These are phyloP conservation scores for Porphyrellus sp. DNA, from an alignment of 1,284 basidiomycete species.

Conservation along the genomic window DNA sequence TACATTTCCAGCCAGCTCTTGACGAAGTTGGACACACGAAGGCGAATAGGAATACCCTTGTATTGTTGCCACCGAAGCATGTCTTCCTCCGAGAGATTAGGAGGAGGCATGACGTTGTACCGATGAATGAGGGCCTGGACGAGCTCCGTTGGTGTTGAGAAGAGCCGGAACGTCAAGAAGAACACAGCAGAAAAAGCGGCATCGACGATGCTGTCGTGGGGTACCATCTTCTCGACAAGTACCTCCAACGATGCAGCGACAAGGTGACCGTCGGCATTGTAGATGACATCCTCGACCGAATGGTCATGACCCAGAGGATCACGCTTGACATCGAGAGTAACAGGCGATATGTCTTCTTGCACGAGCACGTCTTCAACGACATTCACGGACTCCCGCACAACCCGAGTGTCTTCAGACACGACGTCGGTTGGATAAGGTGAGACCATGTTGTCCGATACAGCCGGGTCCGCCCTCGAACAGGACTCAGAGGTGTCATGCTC, in stretches of 20 bases:
- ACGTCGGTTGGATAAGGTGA: conserved; percentile 50
- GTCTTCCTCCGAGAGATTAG: conserved; percentile 59
- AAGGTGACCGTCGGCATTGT: conserved; percentile 86
- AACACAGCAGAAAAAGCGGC: conserved; percentile 84
- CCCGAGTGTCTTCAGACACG: conserved; percentile 47
- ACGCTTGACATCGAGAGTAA: conserved; percentile 45
- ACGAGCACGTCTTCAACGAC: conserved; percentile 55
- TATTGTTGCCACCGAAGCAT: conserved; percentile 75
- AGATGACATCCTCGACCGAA: conserved; percentile 78
- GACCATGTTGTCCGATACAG: conserved; percentile 3
- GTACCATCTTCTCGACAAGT: conserved; percentile 95
- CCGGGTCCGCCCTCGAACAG: conserved; percentile 17
- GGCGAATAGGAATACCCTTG: conserved; percentile 84
- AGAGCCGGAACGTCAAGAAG: conserved; percentile 95
- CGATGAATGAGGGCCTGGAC: conserved; percentile 75
- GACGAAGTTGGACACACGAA: conserved; percentile 89
- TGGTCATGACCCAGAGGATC: conserved; percentile 68
- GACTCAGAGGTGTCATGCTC: conserved; percentile 37
- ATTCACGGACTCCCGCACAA: conserved; percentile 33
- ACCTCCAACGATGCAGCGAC: conserved; percentile 88
- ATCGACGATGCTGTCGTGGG: conserved; percentile 87
- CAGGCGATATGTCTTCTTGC: conserved; percentile 49
- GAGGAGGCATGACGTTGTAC: conserved; percentile 73
- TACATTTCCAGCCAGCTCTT: conserved; percentile 91
- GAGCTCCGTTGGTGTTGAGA: conserved; percentile 77